A percentile compares a stretch with the other conserved stretches of the same genome.
Conservation (phyloP, 2,329 filamentous ascomycete species). For the Fusarium brachygibbosum region DNA sequence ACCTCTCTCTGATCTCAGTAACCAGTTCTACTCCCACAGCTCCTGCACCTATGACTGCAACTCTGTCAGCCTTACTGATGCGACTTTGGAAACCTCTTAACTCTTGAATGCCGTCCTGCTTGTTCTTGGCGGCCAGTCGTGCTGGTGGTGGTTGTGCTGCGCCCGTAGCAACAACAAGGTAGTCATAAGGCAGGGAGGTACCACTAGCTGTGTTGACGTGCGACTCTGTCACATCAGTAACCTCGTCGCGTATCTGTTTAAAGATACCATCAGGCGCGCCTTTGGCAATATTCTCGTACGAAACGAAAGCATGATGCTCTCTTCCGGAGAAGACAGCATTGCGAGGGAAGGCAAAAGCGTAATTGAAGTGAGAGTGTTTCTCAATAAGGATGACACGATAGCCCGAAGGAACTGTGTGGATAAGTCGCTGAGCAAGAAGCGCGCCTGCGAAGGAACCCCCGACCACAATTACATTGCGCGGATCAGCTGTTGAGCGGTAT, state of each 20-base stretch:
- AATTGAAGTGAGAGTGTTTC: constrained; percentile 39
- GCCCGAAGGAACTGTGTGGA: constrained; percentile 25
- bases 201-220: constrained; percentile 4
- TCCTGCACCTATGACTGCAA: constrained; percentile 32
- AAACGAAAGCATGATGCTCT: constrained; percentile 19
- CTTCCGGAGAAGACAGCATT: constrained; percentile 19
- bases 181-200: constrained; percentile 2
- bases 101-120: constrained; percentile 16
- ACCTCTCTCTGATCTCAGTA: constrained; percentile 23
- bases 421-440: constrained; percentile 15
- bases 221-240: neutral
- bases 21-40: constrained; percentile 28
- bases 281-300: constrained; percentile 17
- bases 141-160: constrained; percentile 32
- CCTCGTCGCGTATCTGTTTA: constrained; percentile 14
- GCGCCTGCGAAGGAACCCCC: constrained; percentile 36
- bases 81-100: constrained; percentile 9
- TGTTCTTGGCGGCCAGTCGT: neutral
- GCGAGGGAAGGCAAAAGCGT: constrained; percentile 30
- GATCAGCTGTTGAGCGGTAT: constrained; percentile 6
- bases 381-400: constrained; percentile 33
- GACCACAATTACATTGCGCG: constrained; percentile 26
- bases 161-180: constrained; percentile 34
- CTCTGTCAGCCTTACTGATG: neutral
- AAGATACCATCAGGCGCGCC: constrained; percentile 23